phyloP scores from a whole-genome alignment of 2,329 filamentous ascomycete genomes.

The Colletotrichum sp. region DNA sequence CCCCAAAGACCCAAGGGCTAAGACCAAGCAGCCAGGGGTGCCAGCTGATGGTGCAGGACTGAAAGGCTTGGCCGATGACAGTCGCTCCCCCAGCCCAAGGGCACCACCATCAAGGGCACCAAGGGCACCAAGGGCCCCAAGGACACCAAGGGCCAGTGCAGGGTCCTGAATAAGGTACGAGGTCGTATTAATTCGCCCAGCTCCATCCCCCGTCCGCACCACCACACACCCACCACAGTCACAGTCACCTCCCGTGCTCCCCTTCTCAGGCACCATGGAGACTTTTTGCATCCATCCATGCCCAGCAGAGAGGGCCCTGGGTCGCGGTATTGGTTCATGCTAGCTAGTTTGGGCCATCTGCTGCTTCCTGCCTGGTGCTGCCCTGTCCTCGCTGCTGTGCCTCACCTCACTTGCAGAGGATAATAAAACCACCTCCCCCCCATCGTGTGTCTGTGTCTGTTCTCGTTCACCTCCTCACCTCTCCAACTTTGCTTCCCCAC shows the following conservation, averaged over 20 bases:
- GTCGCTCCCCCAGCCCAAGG: not conserved
- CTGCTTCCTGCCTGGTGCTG: not conserved
- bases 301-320: not conserved
- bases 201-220: constrained; percentile 1
- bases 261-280: not conserved
- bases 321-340: not conserved
- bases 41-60: not conserved
- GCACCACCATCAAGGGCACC: not conserved
- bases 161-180: constrained; percentile 21
- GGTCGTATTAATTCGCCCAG: constrained; percentile 20
- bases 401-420: not conserved
- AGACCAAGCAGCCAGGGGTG: not conserved
- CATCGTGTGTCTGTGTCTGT: not conserved
- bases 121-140: not conserved
- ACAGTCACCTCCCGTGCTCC: not conserved
- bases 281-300: not conserved
- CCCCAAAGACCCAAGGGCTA: not conserved
- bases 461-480: not conserved
- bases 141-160: constrained; percentile 1
- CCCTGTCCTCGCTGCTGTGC: constrained; percentile 1
- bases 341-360: not conserved
- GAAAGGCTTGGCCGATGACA: constrained; percentile 14
- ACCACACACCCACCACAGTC: not conserved
- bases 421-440: constrained; percentile 18
- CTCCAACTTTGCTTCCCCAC: constrained; percentile 5